Percentiles rank a stretch among this genome's conserved stretches.
Conservation (phyloP, 108 stramenopile genomes). For the Parmales sp. region DNA sequence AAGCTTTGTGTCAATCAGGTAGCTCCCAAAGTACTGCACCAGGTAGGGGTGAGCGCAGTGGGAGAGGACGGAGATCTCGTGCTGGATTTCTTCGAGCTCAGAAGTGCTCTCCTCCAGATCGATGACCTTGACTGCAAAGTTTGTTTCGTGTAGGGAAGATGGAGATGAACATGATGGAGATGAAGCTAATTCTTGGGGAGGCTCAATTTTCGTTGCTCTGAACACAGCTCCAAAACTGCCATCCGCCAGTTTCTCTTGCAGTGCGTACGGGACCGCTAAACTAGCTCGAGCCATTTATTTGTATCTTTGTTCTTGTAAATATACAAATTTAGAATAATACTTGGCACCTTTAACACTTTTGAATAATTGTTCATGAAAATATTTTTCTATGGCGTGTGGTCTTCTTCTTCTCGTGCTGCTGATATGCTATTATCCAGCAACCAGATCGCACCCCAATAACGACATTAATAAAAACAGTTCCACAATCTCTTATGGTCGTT, state of each 20-base stretch:
- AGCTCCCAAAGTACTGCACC: neutral
- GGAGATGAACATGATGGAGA: neutral
- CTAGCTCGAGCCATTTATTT: too few relatives aligned
- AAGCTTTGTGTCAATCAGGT: neutral
- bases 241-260: neutral
- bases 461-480: too few relatives aligned
- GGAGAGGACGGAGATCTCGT: neutral
- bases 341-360: too few relatives aligned
- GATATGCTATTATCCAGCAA: too few relatives aligned
- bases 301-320: too few relatives aligned
- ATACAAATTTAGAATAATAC: too few relatives aligned
- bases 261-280: too few relatives aligned
- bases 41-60: neutral
- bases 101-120: neutral
- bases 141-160: neutral
- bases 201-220: neutral
- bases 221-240: constrained; percentile 1
- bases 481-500: too few relatives aligned
- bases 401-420: too few relatives aligned
- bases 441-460: too few relatives aligned
- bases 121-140: neutral
- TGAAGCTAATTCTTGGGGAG: neutral
- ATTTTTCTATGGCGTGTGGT: too few relatives aligned
- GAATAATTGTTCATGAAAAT: too few relatives aligned
- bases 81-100: neutral